Evolutionary conservation across 192 early-diverging fungal genomes (phyloP), one percentile per base, ranked within the genome.

Genomic region (Dimargaris verticillata): DNA sequence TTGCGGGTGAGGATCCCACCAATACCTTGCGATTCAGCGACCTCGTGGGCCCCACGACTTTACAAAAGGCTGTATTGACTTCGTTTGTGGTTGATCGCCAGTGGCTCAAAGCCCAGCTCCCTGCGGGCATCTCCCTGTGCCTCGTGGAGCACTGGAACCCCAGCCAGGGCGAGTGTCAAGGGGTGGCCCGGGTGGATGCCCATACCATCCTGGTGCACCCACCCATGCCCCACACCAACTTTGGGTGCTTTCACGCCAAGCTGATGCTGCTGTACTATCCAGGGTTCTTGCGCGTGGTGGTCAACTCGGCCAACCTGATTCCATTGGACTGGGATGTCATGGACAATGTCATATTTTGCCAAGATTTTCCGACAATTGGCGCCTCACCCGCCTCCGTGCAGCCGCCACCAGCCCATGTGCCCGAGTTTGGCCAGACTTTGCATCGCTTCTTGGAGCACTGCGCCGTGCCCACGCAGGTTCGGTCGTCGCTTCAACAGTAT

Each of bases 231-330:
- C 57, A 64, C 33, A 50, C 60, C 18, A 53, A 51, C 3, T 72
- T 64, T 50, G 79, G 77, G 0, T 63, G 61, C 3, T 78, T 78
- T 44, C 79, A 81, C 62, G 62, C 74, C 22, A 81, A 78, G 55
- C 62, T 81, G 9, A 78, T 78, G 77, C 60, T 81, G 0, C 47
- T 81, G 12, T 81, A 75, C 25, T 71, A 72, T 53, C 61, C 66
- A 13, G 63, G 44, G 0, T 78, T 73, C 33, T 51, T 76, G 28
- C 71, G 79, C 10, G 74, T 81, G 0, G 74, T 77, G 0, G 64
- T 81, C 22, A 68, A 74, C 1, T 77, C 76, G 4, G 79, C 73
- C 5, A 81, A 81, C 43, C 53, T 78, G 68, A 77, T 80, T 43
- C 6, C 57, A 5, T 59, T 42, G 17, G 57, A 59, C 57, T 59